Conservation (phyloP, 1,139 yeast species). For the Taiozyma sp. region DNA sequence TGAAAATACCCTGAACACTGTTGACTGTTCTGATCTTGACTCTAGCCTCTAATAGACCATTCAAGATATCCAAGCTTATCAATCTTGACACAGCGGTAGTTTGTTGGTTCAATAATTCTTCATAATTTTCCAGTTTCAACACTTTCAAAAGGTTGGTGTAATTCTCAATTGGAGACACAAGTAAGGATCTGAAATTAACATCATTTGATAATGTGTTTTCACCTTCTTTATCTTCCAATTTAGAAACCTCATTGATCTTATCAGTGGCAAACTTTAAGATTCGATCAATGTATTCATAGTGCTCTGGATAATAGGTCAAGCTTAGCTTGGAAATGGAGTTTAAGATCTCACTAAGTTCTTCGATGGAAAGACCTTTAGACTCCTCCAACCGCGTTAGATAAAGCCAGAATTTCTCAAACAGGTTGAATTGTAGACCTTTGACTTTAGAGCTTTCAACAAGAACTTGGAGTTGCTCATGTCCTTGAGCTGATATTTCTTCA, state of each 20-base stretch:
- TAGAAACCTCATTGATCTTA: constrained; percentile 31
- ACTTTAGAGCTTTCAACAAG: neutral
- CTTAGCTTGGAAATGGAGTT: constrained; percentile 63
- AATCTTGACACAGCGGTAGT: constrained; percentile 20
- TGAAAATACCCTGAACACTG: constrained; percentile 22
- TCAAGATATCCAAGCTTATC: constrained; percentile 23
- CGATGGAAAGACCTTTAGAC: constrained; percentile 55
- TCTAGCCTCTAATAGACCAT: constrained; percentile 17
- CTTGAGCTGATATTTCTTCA: neutral
- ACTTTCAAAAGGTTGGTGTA: constrained; percentile 20
- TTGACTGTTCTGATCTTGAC: constrained; percentile 21
- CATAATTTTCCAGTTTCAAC: constrained; percentile 14
- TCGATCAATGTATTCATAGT: constrained; percentile 54
- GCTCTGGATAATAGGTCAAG: constrained; percentile 61
- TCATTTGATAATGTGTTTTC: constrained; percentile 26
- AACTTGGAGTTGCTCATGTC: neutral
- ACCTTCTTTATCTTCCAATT: constrained; percentile 10
- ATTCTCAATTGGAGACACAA: constrained; percentile 51
- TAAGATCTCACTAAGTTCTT: constrained; percentile 61
- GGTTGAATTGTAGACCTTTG: constrained; percentile 25
- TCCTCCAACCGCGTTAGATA: constrained; percentile 53
- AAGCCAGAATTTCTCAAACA: constrained; percentile 62
- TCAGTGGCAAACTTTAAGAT: constrained; percentile 57
- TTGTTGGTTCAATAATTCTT: constrained; percentile 20
- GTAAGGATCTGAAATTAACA: constrained; percentile 48